phyloP scores from a whole-genome alignment of 805 yeast genomes.

The Saturnispora sanitii region DNA sequence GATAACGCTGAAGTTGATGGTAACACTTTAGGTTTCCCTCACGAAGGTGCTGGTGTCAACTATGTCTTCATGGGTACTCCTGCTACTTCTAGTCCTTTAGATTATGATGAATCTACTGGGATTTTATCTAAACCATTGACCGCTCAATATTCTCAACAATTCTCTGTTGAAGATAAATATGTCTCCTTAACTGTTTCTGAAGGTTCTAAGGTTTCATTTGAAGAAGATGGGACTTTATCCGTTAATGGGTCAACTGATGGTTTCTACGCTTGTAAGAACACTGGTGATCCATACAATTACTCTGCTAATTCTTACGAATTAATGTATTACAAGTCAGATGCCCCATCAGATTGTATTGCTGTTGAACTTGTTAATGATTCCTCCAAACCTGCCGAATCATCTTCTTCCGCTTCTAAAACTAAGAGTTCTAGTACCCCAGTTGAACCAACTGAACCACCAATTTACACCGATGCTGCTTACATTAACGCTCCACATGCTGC shows the following conservation, averaged over 20 bases:
- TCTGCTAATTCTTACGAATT: constrained; percentile 24
- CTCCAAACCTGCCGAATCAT: background rate
- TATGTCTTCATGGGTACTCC: constrained; percentile 24
- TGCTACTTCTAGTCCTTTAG: constrained; percentile 1
- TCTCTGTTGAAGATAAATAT: constrained; percentile 5
- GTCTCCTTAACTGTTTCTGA: constrained; percentile 12
- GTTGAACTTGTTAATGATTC: constrained; percentile 6
- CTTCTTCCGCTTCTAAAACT: background rate
- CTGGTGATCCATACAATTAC: constrained; percentile 35
- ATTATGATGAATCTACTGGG: constrained; percentile 14
- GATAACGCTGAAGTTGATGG: constrained; percentile 23
- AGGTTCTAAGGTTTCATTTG: constrained; percentile 13
- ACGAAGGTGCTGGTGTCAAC: constrained; percentile 41
- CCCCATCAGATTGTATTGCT: constrained; percentile 18
- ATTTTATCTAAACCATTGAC: constrained; percentile 4
- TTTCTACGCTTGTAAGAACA: constrained; percentile 36
- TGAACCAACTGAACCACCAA: background rate
- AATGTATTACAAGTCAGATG: constrained; percentile 20
- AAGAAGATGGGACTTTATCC: constrained; percentile 19
- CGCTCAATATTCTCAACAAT: background rate
- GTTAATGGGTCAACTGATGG: constrained; percentile 25
- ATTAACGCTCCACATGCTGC: constrained; percentile 6
- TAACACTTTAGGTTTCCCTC: constrained; percentile 23
- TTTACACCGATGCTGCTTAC: background rate
- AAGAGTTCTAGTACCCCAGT: no score